A percentile compares a stretch with the other conserved stretches of the same genome.
These are phyloP conservation scores for Daedaleopsis nitida DNA, from an alignment of 768 basidiomycete species.

Conservation along the genomic window DNA sequence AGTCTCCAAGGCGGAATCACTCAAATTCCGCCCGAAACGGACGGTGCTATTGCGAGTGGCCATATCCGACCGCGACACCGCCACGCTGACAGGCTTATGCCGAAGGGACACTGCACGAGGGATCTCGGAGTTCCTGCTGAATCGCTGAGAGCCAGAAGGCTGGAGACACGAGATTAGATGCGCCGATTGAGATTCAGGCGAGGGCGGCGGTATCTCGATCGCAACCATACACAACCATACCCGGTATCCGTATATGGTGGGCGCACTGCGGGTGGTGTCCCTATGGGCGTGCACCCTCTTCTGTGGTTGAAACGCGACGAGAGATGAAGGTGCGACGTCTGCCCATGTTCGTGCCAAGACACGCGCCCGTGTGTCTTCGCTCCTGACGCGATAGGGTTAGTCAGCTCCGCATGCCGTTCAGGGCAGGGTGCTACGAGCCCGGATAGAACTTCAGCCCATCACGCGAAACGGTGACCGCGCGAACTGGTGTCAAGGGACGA, in stretches of 20 bases:
- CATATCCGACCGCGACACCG: slow-evolving; percentile 8
- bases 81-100: slow-evolving; percentile 5
- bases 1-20: slow-evolving; percentile 4
- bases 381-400: too few relatives aligned
- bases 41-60: slow-evolving; percentile 7
- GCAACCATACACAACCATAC: too few relatives aligned
- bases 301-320: not conserved
- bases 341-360: not conserved
- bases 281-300: not conserved
- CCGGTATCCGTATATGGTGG: too few relatives aligned
- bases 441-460: too few relatives aligned
- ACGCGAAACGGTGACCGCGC: too few relatives aligned
- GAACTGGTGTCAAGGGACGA: too few relatives aligned
- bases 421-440: too few relatives aligned
- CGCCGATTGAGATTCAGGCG: slow-evolving; percentile 3
- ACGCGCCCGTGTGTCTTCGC: not conserved
- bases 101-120: not conserved
- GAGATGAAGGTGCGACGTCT: too few relatives aligned
- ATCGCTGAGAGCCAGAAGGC: not conserved
- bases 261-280: not conserved
- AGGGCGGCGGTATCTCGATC: not conserved
- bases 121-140: not conserved
- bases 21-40: slow-evolving; percentile 10
- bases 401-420: too few relatives aligned
- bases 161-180: not conserved